Evolutionary conservation across 331 rosid species (phyloP).

Genomic region (Acacia pycnantha): DNA sequence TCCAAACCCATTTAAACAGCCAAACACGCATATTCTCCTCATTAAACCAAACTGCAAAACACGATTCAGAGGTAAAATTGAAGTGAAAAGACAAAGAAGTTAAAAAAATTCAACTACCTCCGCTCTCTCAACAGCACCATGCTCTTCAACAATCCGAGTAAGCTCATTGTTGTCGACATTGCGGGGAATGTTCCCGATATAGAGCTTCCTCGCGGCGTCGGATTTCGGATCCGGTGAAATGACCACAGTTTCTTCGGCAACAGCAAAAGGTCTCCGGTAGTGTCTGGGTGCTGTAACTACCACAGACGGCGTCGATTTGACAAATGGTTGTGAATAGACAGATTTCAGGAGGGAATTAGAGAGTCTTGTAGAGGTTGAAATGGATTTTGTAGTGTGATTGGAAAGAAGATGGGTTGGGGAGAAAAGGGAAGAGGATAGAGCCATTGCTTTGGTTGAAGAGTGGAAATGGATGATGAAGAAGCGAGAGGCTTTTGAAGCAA

Average conservation of each 20-base stretch:
- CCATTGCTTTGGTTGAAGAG: slow-evolving; percentile 39
- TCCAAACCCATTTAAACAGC: not conserved
- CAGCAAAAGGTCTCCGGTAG: slow-evolving; percentile 44
- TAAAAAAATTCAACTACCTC: slow-evolving; percentile 48
- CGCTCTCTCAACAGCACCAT: slow-evolving; percentile 81
- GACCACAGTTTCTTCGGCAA: slow-evolving; percentile 54
- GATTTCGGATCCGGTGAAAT: slow-evolving; percentile 37
- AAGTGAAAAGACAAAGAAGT: not conserved
- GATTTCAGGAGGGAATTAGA: slow-evolving; percentile 33
- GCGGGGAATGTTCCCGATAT: slow-evolving; percentile 87
- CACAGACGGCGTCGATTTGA: slow-evolving; percentile 29
- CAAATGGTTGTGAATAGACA: slow-evolving; percentile 30
- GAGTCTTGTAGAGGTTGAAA: slow-evolving; percentile 32
- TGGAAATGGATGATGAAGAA: not conserved
- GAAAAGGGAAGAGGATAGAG: slow-evolving; percentile 55
- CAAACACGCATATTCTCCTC: not conserved
- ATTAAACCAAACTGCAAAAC: not conserved
- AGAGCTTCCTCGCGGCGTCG: slow-evolving; percentile 63
- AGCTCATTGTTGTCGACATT: slow-evolving; percentile 65
- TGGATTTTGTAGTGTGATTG: slow-evolving; percentile 33
- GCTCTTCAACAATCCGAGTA: slow-evolving; percentile 65
- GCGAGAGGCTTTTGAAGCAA: not conserved
- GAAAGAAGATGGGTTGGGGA: slow-evolving; percentile 46
- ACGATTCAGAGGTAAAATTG: not conserved
- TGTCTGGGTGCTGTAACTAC: slow-evolving; percentile 14